These are phyloP conservation scores for Ceratocystis huliohia DNA, from an alignment of 2,329 filamentous ascomycete genomes.

Conservation along the genomic window DNA sequence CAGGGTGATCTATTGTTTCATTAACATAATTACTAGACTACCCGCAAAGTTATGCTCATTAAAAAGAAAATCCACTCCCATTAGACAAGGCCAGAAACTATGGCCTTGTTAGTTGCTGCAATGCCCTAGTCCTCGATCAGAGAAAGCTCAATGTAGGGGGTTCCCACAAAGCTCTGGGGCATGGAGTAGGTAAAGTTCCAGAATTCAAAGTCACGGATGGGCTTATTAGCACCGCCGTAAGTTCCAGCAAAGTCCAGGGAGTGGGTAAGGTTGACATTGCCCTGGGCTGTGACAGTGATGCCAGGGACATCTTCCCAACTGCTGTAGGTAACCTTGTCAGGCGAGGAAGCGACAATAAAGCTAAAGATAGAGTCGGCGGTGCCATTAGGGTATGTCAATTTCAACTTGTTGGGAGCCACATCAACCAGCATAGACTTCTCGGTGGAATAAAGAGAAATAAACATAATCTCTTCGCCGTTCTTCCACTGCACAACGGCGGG, in stretches of 20 bases:
- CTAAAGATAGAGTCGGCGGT: conserved; percentile 38
- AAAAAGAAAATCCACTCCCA: not conserved
- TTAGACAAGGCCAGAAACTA: not conserved
- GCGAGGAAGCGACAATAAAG: conserved; percentile 37
- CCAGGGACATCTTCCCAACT: conserved; percentile 39
- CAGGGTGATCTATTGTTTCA: not conserved
- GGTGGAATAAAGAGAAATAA: conserved; percentile 29
- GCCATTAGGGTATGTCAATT: conserved; percentile 42
- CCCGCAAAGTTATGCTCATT: not conserved
- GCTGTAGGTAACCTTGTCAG: conserved; percentile 32
- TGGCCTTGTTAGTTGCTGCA: not conserved
- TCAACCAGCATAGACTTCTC: conserved; percentile 32
- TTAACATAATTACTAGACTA: not conserved
- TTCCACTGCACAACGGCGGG: conserved; percentile 50
- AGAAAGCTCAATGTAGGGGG: conserved; percentile 16
- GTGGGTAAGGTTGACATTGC: conserved; percentile 33
- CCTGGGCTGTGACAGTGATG: conserved; percentile 33
- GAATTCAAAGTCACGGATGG: conserved; percentile 33
- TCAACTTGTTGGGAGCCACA: conserved; percentile 33
- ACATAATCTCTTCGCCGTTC: conserved; percentile 29
- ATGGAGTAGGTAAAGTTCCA: conserved; percentile 36
- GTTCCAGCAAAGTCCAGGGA: conserved; percentile 34
- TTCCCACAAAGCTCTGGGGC: conserved; percentile 26
- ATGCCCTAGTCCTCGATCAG: conserved; percentile 11
- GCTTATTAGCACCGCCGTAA: conserved; percentile 27